phyloP scores from a whole-genome alignment of 2,329 filamentous ascomycete species.

The Pyrenophora teres region DNA sequence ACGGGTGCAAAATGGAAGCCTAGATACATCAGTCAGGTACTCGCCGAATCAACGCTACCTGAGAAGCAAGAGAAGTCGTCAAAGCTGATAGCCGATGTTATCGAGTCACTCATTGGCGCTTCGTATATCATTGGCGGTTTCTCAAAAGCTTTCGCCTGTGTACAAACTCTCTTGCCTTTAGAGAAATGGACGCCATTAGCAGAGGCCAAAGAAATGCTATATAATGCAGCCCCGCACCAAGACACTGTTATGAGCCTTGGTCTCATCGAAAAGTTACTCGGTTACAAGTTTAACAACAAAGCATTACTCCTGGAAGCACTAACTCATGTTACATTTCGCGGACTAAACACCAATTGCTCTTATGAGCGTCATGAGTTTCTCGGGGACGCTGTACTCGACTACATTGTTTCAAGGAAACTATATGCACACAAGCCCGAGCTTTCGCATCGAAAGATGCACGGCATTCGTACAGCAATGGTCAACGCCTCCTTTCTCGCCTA shows the following conservation, averaged over 20 bases:
- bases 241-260: slow-evolving; percentile 19
- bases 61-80: slow-evolving; percentile 61
- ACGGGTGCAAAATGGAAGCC: slow-evolving; percentile 75
- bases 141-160: slow-evolving; percentile 64
- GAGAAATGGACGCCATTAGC: slow-evolving; percentile 50
- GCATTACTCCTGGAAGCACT: slow-evolving; percentile 75
- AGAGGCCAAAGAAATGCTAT: slow-evolving; percentile 34
- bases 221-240: slow-evolving; percentile 22
- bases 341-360: slow-evolving; percentile 51
- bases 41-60: slow-evolving; percentile 19
- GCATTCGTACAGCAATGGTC: slow-evolving; percentile 74
- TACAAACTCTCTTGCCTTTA: slow-evolving; percentile 66
- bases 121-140: slow-evolving; percentile 72
- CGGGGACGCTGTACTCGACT: slow-evolving; percentile 83
- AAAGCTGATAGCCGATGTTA: slow-evolving; percentile 84
- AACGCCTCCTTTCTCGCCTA: slow-evolving; percentile 83
- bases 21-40: slow-evolving; percentile 58
- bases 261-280: slow-evolving; percentile 68
- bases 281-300: slow-evolving; percentile 71
- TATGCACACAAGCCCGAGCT: slow-evolving; percentile 57
- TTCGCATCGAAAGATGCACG: slow-evolving; percentile 70
- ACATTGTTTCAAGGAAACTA: slow-evolving; percentile 69
- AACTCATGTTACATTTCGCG: slow-evolving; percentile 71
- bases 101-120: slow-evolving; percentile 83
- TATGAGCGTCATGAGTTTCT: slow-evolving; percentile 85